Evolutionary conservation across 306 rosid genomes (phyloP), one percentile per base, ranked within the genome.

Genomic region (Vigna unguiculata): DNA sequence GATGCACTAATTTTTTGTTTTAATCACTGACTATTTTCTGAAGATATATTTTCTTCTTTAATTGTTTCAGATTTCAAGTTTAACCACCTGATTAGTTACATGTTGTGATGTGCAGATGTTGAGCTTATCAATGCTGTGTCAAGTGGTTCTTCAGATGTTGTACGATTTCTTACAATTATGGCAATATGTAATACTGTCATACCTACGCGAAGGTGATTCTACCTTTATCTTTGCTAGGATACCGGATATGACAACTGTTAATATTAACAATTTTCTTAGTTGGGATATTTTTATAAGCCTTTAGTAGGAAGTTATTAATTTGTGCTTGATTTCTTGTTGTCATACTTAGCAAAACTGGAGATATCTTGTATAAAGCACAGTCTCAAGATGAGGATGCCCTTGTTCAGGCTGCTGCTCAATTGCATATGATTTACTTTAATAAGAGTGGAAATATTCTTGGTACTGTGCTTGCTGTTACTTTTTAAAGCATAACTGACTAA

Each of bases 351-450:
- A 92, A 92, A 90, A 81, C 70, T 81, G 97, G 99, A 84, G 86
- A 81, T 83, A 88, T 95, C 75, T 24, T 91, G 84, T 95, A 89
- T 86, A 95, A 92, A 87, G 97, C 99, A 47, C 99, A 95, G 79
- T 95, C 99, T 77, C 97, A 95, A 88, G 99, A 95, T 83, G 99
- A 95, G 86, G 97, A 95, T 83, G 99, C 99, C 70, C 97, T 95
- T 77, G 99, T 95, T 64, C 90, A 77, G 7, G 98, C 99, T 83
- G 97, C 99, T 72, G 89, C 96, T 77, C 82, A 53, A 76, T 76
- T 95, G 86, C 93, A 92, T 82, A 89, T 95, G 97, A 86, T 92
- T 85, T 92, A 90, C 83, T 82, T 79, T 86, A 92, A 85, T 76
- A 95, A 84, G 86, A 91, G 32, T 71, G 90, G 88, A 69, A 87